Base-by-base conservation (phyloP, 1,284 basidiomycete genomes). In the Apiotrichum siamense region DNA sequence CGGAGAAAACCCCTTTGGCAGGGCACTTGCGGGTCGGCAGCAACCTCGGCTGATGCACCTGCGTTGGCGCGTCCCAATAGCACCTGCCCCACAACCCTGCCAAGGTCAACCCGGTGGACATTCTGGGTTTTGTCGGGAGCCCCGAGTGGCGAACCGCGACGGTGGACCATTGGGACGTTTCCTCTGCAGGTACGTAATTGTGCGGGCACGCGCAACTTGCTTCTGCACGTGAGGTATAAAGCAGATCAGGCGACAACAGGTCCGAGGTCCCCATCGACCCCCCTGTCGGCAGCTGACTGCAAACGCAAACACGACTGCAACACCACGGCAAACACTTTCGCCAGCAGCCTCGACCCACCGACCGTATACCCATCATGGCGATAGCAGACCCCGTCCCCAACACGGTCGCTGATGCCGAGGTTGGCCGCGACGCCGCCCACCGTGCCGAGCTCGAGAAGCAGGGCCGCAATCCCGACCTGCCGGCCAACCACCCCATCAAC, bases 401-500 rank as follows among this genome's bases (percentile, higher is more conserved):
- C n/a, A n/a, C 43, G 10, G 3, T 20, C 18, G 12, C 29, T 32
- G 43, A 33, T 23, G 17, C 23, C 15, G 43, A 44, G 32, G 21
- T 21, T 3, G 43, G 15, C 13, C 7, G 4, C 11, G 15, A 5
- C 15, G 43, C 17, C 31, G 43, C 43, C 1, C 31, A 23, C 20
- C 43, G 43, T 17, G 43, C 43, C 13, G 43, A 32, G 23, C 12
- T 44, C 13, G 31, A 33, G 23, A 44, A 24, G 29, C 31, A 44
- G 10, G 43, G 43, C 6, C 43, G 43, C 29, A 25, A 49, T 25
- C 47, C 50, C 35, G 29, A 36, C 31, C 33, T 61, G 24, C 58
- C 60, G 4, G 20, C 47, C 17, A 55, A 65, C 38, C 65, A 69
- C 43, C 63, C 66, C 1, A 52, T 63, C 57, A 67, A 67, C 38